A percentile compares a stretch with the other conserved stretches of the same genome.
Evolutionary conservation across 495 filamentous ascomycete species (phyloP).

Genomic region (Glonium stellatum): DNA sequence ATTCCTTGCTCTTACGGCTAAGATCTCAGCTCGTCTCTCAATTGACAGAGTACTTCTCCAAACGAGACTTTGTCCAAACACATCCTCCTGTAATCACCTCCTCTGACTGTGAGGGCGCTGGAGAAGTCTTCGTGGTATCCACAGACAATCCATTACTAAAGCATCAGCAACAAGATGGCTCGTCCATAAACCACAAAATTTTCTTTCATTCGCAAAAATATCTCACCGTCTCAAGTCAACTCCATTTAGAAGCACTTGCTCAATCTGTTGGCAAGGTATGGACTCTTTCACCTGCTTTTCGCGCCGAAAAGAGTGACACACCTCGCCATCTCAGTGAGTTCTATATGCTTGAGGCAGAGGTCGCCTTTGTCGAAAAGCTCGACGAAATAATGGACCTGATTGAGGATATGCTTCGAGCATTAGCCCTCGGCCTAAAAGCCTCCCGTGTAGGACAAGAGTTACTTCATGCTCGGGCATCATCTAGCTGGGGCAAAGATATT

Average conservation of each 20-base stretch:
- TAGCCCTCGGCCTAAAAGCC: conserved; percentile 50
- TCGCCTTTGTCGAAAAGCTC: conserved; percentile 67
- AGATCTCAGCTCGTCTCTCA: conserved; percentile 72
- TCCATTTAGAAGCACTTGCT: conserved; percentile 89
- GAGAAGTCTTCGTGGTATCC: conserved; percentile 81
- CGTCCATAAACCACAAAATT: conserved; percentile 26
- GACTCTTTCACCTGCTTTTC: conserved; percentile 88
- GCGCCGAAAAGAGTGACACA: conserved; percentile 91
- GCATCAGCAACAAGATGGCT: conserved; percentile 25
- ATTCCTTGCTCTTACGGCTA: conserved; percentile 72
- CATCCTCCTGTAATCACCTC: conserved; percentile 93
- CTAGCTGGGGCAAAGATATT: conserved; percentile 36
- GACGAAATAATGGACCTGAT: conserved; percentile 64
- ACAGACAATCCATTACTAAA: conserved; percentile 2
- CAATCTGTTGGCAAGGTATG: conserved; percentile 86
- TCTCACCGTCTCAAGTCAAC: conserved; percentile 87
- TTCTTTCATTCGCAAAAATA: conserved; percentile 93
- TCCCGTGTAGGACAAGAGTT: conserved; percentile 60
- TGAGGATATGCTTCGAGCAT: conserved; percentile 65
- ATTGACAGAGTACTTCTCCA: conserved; percentile 63
- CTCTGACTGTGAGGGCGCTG: conserved; percentile 94
- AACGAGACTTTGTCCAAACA: conserved; percentile 69
- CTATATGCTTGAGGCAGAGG: conserved; percentile 95
- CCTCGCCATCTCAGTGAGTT: conserved; percentile 93
- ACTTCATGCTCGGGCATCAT: conserved; percentile 35